Evolutionary conservation across 768 basidiomycete species (phyloP).

Genomic region (Amanita muscaria): DNA sequence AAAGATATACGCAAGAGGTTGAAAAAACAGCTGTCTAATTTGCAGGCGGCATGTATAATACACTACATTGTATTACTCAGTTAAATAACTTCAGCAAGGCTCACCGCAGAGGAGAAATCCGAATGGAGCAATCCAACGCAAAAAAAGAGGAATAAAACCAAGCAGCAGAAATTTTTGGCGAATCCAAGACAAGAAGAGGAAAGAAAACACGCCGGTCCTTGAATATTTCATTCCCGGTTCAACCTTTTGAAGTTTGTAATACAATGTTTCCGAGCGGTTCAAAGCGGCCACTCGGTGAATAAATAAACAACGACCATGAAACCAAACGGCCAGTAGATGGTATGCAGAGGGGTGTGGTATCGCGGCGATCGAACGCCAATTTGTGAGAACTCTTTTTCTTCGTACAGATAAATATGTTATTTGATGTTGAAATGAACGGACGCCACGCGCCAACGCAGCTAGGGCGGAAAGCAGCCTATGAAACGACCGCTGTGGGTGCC

Average conservation of each 20-base stretch:
- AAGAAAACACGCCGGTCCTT: background rate
- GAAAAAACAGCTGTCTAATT: background rate
- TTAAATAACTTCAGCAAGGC: conserved; percentile 4
- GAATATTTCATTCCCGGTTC: background rate
- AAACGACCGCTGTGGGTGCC: conserved; percentile 14
- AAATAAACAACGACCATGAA: conserved; percentile 4
- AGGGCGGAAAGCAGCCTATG: conserved; percentile 11
- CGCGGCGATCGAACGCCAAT: conserved; percentile 16
- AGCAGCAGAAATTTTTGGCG: conserved; percentile 1
- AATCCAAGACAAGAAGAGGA: conserved; percentile 4
- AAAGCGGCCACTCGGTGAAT: background rate
- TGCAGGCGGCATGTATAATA: conserved; percentile 6
- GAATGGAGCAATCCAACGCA: background rate
- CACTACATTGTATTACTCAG: conserved; percentile 6
- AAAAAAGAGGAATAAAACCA: no score
- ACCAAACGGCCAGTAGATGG: background rate
- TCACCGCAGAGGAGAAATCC: no score
- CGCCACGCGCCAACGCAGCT: background rate
- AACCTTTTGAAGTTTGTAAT: background rate
- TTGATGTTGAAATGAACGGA: background rate
- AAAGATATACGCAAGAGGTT: background rate
- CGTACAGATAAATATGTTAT: conserved; percentile 9
- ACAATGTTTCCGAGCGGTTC: conserved; percentile 3
- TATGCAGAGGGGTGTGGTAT: conserved; percentile 12
- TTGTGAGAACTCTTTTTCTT: conserved; percentile 6